Evolutionary conservation across 345 rosid genomes (phyloP).

Genomic region (Pistacia vera): DNA sequence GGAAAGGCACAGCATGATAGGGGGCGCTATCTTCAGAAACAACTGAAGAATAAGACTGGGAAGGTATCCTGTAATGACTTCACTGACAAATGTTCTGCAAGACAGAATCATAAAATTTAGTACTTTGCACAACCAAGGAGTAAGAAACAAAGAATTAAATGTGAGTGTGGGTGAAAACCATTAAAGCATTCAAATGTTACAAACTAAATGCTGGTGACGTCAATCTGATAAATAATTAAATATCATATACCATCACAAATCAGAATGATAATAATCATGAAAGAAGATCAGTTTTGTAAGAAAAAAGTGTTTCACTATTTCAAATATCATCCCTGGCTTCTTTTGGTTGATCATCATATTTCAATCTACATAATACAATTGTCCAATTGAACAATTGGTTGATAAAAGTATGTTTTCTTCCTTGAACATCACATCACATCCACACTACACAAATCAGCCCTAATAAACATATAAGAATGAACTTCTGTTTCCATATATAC

Average conservation of each 20-base stretch:
- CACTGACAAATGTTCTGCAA: constrained; percentile 78
- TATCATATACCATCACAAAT: background rate
- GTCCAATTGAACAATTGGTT: background rate
- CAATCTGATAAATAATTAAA: background rate
- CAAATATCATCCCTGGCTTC: background rate
- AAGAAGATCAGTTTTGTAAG: background rate
- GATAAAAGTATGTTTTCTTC: background rate
- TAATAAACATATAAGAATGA: background rate
- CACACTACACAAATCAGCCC: background rate
- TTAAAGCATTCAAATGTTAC: constrained; percentile 10
- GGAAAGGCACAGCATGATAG: constrained; percentile 90
- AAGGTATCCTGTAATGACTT: constrained; percentile 88
- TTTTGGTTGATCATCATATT: background rate
- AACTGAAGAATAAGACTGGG: constrained; percentile 89
- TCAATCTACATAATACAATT: background rate
- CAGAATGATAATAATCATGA: background rate
- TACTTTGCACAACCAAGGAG: constrained; percentile 5
- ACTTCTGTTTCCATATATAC: background rate
- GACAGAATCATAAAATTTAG: constrained; percentile 24
- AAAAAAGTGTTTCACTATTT: background rate
- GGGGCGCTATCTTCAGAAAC: constrained; percentile 82
- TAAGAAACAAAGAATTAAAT: background rate
- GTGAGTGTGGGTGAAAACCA: background rate
- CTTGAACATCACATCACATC: background rate
- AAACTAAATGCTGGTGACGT: background rate